Base-by-base conservation (phyloP, 2,329 filamentous ascomycete species). In the Monosporascus sp. region DNA sequence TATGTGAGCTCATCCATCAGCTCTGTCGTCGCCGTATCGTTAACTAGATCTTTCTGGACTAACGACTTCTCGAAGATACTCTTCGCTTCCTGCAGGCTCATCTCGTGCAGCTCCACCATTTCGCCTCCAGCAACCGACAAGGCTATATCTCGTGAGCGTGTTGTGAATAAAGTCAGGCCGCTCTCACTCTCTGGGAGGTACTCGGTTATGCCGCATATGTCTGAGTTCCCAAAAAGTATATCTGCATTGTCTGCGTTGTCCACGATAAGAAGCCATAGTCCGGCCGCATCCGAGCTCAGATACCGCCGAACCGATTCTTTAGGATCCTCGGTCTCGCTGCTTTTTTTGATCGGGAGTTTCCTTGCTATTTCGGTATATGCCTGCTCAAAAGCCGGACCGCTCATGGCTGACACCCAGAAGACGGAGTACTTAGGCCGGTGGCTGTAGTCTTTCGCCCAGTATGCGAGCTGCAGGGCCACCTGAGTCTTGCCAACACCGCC, bases 271-370 rank as follows among this genome's bases (percentile, higher is more conserved):
- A 76, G 58, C 73, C 70, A 76, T 37, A 53, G 61, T 6, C 69
- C 66, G 0, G 60, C 52, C 3, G 48, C 52, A n/a, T 62, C 56
- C 0, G 61, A 66, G 41, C 55, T 62, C 0, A 73, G 58, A 18
- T 68, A 57, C 3, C 49, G 46, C 14, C 81, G 74, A 59, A 88
- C 83, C 68, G 82, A 76, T 58, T 85, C 81, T 51, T 80, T 78
- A 38, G 83, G 61, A 55, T 88, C 84, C 47, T 72, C 70, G 54
- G 82, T 2, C 24, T 25, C 58, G 47, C 77, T 77, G 2, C 78
- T 70, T 14, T 25, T 25, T 25, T 72, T 37, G 6, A 70, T 57
- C 1, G 52, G 43, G 14, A 75, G 61, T 58, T 65, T 60, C 38
- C 58, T 62, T 2, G 63, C 67, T 4, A 75, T 65, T 5, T 65